Base-by-base conservation (phyloP, 495 filamentous ascomycete species). In the Hypomontagnella submonticulosa region DNA sequence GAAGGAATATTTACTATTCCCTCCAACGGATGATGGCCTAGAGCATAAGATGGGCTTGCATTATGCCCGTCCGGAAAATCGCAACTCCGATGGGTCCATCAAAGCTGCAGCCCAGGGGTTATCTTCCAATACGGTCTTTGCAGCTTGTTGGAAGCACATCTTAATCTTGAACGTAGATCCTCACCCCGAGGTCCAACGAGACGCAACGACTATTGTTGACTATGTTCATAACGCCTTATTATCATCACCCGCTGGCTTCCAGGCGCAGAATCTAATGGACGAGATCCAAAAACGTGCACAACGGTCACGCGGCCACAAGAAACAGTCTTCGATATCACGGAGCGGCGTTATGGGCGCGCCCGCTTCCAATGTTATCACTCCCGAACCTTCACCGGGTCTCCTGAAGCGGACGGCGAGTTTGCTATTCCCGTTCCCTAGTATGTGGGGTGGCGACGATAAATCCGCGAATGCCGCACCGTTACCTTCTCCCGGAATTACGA, bases 111-210 rank as follows among this genome's bases (percentile, higher is more conserved):
- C 80, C 11, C 79, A 79, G 49, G 82, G 86, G 1, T 71, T 97
- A 9, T 92, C 93, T 9, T 88, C 89, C 23, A 92, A 96, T 66
- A 96, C 92, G 0, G 89, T 97, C 13, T 97, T 93, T 73, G 89
- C 91, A 7, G 89, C 93, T 0, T 89, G 96, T 56, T 98, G 95
- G 95, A 93, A 96, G 72, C 93, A 97, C 57, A 81, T 97, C 43
- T 81, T 97, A 33, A 89, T 93, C 41, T 79, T 98, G 77, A 92
- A 92, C 32, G 92, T 96, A 23, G 95, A 98, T 66, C 94, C 95
- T 18, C 93, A 97, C 72, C 95, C 95, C 7, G 93, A 98, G 63
- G 90, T 97, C 30, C 91, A 94, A 42, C 86, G 90, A 66, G 88
- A 92, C 73, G 95, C 92, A 5, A 85, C 84, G 10, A 83, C 88